Percentiles rank a stretch among this genome's conserved stretches.
phyloP scores from a whole-genome alignment of 2,329 filamentous ascomycete genomes.

The Ceratocystis colombiana region DNA sequence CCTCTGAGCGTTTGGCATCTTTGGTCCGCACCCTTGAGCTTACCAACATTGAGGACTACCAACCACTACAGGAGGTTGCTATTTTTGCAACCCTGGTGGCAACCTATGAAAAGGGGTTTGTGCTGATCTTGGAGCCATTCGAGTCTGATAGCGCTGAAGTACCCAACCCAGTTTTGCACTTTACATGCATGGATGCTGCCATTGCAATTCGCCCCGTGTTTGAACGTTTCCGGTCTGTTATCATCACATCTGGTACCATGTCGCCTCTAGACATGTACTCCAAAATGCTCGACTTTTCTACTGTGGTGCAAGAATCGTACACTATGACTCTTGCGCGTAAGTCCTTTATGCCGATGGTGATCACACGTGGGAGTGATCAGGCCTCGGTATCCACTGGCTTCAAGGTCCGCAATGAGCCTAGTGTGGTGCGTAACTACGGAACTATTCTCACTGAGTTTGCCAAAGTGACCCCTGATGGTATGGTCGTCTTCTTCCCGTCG shows the following conservation, averaged over 20 bases:
- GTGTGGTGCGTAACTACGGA: slow-evolving; percentile 94
- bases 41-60: slow-evolving; percentile 96
- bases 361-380: slow-evolving; percentile 90
- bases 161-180: slow-evolving; percentile 92
- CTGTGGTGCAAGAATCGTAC: slow-evolving; percentile 94
- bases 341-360: slow-evolving; percentile 97
- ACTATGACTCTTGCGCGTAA: slow-evolving; percentile 87
- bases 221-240: slow-evolving; percentile 92
- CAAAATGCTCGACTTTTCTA: slow-evolving; percentile 90
- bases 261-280: slow-evolving; percentile 98
- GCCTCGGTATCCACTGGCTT: slow-evolving; percentile 88
- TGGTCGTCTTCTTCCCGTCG: slow-evolving; percentile 98
- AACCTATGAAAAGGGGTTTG: slow-evolving; percentile 92
- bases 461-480: slow-evolving; percentile 87
- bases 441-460: slow-evolving; percentile 89
- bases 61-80: slow-evolving; percentile 91
- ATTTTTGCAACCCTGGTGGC: slow-evolving; percentile 93
- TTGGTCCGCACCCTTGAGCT: slow-evolving; percentile 90
- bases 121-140: slow-evolving; percentile 93
- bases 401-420: slow-evolving; percentile 88
- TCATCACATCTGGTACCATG: slow-evolving; percentile 95
- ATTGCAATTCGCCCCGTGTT: slow-evolving; percentile 98
- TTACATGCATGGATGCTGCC: slow-evolving; percentile 90
- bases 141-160: slow-evolving; percentile 93
- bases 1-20: slow-evolving; percentile 86